Evolutionary conservation across 805 yeast species (phyloP).

Genomic region (Cephaloascus albidus): DNA sequence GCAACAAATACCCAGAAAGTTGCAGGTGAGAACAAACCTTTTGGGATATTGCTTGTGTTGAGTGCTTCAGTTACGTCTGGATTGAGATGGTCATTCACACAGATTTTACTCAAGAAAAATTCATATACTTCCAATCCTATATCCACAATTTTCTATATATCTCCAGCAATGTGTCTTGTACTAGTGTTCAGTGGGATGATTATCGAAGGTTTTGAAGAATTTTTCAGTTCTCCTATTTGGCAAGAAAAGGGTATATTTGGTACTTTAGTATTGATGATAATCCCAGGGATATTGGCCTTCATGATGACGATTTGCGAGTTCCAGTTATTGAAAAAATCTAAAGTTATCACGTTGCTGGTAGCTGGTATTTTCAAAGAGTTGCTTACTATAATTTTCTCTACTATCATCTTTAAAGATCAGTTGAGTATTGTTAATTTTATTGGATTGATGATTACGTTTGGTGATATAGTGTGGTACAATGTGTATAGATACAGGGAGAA

Average conservation of each 20-base stretch:
- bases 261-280: conserved; percentile 49
- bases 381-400: conserved; percentile 66
- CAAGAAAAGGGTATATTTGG: conserved; percentile 39
- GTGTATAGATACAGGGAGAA: conserved; percentile 56
- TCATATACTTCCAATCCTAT: conserved; percentile 65
- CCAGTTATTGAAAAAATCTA: conserved; percentile 70
- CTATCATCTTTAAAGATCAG: conserved; percentile 64
- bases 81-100: conserved; percentile 92
- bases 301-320: conserved; percentile 86
- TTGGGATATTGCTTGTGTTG: conserved; percentile 68
- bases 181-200: conserved; percentile 53
- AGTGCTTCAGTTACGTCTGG: conserved; percentile 80
- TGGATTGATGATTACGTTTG: conserved; percentile 68
- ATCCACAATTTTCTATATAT: conserved; percentile 69
- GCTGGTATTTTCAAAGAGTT: conserved; percentile 93
- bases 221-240: conserved; percentile 57
- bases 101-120: conserved; percentile 58
- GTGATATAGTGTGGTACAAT: conserved; percentile 81
- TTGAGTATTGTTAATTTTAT: conserved; percentile 57
- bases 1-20: conserved; percentile 6
- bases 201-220: conserved; percentile 58
- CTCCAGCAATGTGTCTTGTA: conserved; percentile 73
- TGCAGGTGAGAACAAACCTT: conserved; percentile 9
- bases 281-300: conserved; percentile 86
- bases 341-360: conserved; percentile 76